Evolutionary conservation across 2,329 filamentous ascomycete genomes (phyloP).

Genomic region (Aspergillus terreus): DNA sequence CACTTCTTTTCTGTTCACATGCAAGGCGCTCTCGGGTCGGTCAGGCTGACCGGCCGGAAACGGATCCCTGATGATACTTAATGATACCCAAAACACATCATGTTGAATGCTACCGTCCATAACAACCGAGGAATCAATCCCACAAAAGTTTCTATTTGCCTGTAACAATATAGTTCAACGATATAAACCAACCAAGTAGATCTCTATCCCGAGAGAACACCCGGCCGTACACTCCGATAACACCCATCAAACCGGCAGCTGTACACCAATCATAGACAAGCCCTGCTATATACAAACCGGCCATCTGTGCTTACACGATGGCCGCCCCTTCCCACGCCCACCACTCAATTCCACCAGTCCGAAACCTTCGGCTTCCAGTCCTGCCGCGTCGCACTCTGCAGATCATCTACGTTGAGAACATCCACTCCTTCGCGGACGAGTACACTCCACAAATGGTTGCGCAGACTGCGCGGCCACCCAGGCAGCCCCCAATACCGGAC

Average conservation of each 20-base stretch:
- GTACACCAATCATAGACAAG: background rate
- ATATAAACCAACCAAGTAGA: no score
- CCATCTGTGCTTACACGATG: background rate
- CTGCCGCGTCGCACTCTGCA: slow-evolving; percentile 45
- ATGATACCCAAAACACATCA: background rate
- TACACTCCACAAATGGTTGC: slow-evolving; percentile 54
- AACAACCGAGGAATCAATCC: background rate
- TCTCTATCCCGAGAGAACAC: background rate
- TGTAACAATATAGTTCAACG: no score
- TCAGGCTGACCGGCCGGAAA: background rate
- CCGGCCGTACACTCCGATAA: background rate
- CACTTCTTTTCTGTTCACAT: background rate
- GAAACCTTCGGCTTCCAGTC: slow-evolving; percentile 44
- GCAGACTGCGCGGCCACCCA: slow-evolving; percentile 51
- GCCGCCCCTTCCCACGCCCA: background rate
- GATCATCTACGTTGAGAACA: slow-evolving; percentile 57
- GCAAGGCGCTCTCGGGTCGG: background rate
- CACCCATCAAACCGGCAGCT: slow-evolving; percentile 9
- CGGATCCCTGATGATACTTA: background rate
- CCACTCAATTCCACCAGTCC: slow-evolving; percentile 26
- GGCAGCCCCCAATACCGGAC: slow-evolving; percentile 57
- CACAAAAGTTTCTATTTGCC: background rate
- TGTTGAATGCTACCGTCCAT: background rate
- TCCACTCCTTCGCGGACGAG: slow-evolving; percentile 54
- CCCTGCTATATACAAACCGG: background rate